These are phyloP conservation scores for Boechera stricta DNA, from an alignment of 345 rosid species.

Conservation along the genomic window DNA sequence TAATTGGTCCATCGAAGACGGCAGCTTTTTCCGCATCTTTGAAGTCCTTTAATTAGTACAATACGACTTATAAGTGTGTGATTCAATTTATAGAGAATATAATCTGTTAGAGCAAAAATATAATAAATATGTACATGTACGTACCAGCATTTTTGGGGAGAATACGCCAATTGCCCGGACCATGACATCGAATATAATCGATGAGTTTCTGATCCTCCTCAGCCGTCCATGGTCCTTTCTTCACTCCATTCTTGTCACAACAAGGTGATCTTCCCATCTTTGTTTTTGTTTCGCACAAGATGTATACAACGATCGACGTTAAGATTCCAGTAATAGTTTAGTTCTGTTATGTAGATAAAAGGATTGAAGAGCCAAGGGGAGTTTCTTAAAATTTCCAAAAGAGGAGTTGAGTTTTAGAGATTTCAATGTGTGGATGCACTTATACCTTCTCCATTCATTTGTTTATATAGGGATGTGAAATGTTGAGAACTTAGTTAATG, in stretches of 20 bases:
- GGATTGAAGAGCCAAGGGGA: slow-evolving; percentile 1
- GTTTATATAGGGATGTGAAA: slow-evolving; percentile 34
- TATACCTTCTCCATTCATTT: slow-evolving; percentile 30
- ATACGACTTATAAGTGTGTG: slow-evolving; percentile 16
- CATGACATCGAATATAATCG: slow-evolving; percentile 63
- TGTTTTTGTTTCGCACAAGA: neutral
- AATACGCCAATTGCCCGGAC: slow-evolving; percentile 74
- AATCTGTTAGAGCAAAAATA: neutral
- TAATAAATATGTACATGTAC: neutral
- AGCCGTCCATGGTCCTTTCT: slow-evolving; percentile 87
- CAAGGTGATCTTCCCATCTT: slow-evolving; percentile 86
- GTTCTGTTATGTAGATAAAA: slow-evolving; percentile 1
- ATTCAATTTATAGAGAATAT: neutral
- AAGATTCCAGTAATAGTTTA: neutral
- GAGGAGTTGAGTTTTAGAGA: slow-evolving; percentile 36
- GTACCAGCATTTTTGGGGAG: slow-evolving; percentile 86
- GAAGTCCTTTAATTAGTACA: slow-evolving; percentile 60
- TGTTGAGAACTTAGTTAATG: slow-evolving; percentile 23
- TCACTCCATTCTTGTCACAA: slow-evolving; percentile 78
- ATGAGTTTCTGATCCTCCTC: slow-evolving; percentile 77
- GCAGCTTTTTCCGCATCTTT: slow-evolving; percentile 97
- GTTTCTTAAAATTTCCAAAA: slow-evolving; percentile 11
- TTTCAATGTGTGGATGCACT: slow-evolving; percentile 39
- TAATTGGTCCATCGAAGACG: slow-evolving; percentile 99
- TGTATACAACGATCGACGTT: neutral